These are phyloP conservation scores for Hanseniaspora valbyensis DNA, from an alignment of 805 yeast genomes.

Conservation along the genomic window DNA sequence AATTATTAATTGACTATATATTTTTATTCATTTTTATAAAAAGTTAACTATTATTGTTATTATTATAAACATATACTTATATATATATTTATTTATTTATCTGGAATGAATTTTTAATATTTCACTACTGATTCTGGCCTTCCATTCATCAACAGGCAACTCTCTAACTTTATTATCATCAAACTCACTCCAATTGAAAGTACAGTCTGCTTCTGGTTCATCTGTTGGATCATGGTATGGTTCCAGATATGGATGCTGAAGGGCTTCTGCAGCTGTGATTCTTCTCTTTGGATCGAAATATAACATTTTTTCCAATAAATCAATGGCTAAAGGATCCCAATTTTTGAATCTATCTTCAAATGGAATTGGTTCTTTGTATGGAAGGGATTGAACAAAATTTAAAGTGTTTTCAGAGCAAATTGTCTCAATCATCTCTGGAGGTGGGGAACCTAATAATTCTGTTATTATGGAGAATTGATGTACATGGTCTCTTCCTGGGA, in stretches of 20 bases:
- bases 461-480: conserved; percentile 96
- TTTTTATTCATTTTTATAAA: background rate
- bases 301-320: conserved; percentile 76
- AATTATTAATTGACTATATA: too few relatives aligned
- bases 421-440: conserved; percentile 88
- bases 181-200: conserved; percentile 71
- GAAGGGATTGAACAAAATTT: conserved; percentile 86
- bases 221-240: conserved; percentile 97
- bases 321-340: conserved; percentile 78
- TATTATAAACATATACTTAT: background rate
- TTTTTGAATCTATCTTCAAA: conserved; percentile 67
- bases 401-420: conserved; percentile 92
- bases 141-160: conserved; percentile 13
- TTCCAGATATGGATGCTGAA: conserved; percentile 80
- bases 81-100: background rate
- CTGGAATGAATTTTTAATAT: conserved; percentile 3
- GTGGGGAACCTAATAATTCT: conserved; percentile 92
- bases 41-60: too few relatives aligned
- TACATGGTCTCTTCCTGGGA: conserved; percentile 97
- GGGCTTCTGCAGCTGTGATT: conserved; percentile 82
- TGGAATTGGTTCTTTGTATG: conserved; percentile 86
- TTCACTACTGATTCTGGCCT: conserved; percentile 6
- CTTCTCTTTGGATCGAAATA: conserved; percentile 92
- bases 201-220: conserved; percentile 86
- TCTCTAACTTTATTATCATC: conserved; percentile 13